Base-by-base conservation (phyloP, 495 filamentous ascomycete species). In the Bacidia rubella region DNA sequence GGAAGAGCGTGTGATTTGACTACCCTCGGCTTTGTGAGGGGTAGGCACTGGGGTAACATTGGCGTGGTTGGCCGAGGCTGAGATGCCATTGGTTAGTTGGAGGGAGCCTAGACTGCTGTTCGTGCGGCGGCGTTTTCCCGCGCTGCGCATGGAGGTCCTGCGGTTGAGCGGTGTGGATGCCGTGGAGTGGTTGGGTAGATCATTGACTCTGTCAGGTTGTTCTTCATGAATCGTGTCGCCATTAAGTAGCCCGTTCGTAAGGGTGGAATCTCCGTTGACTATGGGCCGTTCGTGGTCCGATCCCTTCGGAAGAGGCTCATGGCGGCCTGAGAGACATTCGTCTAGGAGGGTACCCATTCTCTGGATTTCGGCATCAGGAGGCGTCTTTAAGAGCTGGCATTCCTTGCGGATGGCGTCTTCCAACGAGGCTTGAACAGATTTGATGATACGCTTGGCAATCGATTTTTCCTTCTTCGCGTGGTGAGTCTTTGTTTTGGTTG, bases 401-500 rank as follows among this genome's bases (percentile, higher is more conserved):
- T 97, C 90, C 35, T 85, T 86, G 47, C 76, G 74, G 41, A 85
- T 68, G 2, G 87, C 87, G 43, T 81, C 78, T 63, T 94, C 86
- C 5, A 95, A 69, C 38, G 78, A 73, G 17, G 79, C 77, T 62
- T 92, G 84, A 22, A 95, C 74, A 2, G 79, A 76, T 64, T 86
- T 87, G 54, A 95, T 73, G 47, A 96, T 89, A 41, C 86, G 75
- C 63, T 90, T 94, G 12, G 83, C 90, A 24, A 87, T 68, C 60
- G 75, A 80, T 57, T 79, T 76, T 57, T 76, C 76, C 53, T 81
- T 79, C 48, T 81, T 82, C 55, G 80, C 74, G 55, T 82, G 76
- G 32, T 80, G 64, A 52, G 71, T 81, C 19, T 86, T 73, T 49
- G 75, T 72, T 54, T 51, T 62, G 23, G 32, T 15, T 3, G 71